Evolutionary conservation across 2,329 filamentous ascomycete genomes (phyloP).

Genomic region (Lasiodiplodia citricola): DNA sequence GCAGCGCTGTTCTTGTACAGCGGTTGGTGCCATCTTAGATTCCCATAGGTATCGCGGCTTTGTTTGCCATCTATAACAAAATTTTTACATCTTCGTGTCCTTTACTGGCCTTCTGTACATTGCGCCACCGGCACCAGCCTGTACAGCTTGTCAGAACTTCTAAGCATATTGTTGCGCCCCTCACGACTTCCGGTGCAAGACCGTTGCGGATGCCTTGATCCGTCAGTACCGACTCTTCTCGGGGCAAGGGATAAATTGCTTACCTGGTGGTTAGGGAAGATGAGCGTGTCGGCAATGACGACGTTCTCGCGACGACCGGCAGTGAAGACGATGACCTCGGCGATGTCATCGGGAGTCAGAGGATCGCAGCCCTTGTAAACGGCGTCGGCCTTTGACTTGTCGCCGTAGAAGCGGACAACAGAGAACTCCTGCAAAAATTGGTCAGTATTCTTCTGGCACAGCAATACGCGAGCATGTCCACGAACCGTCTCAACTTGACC

Average conservation of each 20-base stretch:
- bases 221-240: conserved; percentile 14
- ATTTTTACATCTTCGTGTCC: conserved; percentile 22
- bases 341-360: conserved; percentile 87
- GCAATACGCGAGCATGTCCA: background rate
- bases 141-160: conserved; percentile 15
- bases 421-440: conserved; percentile 69
- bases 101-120: conserved; percentile 35
- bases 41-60: background rate
- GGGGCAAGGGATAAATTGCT: conserved; percentile 35
- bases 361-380: conserved; percentile 83
- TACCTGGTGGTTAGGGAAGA: conserved; percentile 91
- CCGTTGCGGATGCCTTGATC: conserved; percentile 49
- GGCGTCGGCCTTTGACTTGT: conserved; percentile 86
- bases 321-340: conserved; percentile 86
- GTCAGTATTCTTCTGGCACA: background rate
- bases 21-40: background rate
- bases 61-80: background rate
- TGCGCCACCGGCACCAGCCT: conserved; percentile 39
- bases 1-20: background rate
- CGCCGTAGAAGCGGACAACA: conserved; percentile 84
- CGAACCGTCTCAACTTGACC: conserved; percentile 82
- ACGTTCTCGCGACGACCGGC: conserved; percentile 87
- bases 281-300: conserved; percentile 82
- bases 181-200: conserved; percentile 52
- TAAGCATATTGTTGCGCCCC: background rate